Evolutionary conservation across 805 yeast species (phyloP).

Genomic region (Candida pseudoglaebosa): DNA sequence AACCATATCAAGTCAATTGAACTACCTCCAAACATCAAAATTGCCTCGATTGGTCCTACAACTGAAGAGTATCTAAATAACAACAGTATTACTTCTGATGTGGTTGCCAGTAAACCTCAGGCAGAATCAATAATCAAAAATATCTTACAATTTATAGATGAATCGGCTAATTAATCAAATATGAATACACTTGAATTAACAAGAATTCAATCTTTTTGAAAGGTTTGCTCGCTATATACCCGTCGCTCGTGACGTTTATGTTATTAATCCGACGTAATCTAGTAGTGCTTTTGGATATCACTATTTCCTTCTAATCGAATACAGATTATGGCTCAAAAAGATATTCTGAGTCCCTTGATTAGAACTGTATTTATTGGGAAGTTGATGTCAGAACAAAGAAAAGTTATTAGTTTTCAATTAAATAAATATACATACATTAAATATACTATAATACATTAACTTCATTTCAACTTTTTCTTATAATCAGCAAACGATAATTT

Average conservation of each 20-base stretch:
- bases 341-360: no score
- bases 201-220: neutral
- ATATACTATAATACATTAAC: neutral
- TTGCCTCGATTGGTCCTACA: conserved; percentile 93
- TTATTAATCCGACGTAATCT: no score
- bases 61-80: conserved; percentile 60
- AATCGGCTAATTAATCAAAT: no score
- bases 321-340: no score
- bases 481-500: conserved; percentile 75
- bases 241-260: no score
- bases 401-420: neutral
- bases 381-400: no score
- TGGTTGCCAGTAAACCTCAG: conserved; percentile 71
- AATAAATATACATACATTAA: neutral
- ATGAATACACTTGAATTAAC: no score
- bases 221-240: no score
- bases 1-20: conserved; percentile 23
- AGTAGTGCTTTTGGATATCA: no score
- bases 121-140: conserved; percentile 53
- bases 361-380: no score
- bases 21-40: conserved; percentile 23
- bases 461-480: conserved; percentile 50
- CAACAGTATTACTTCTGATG: conserved; percentile 52
- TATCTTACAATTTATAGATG: conserved; percentile 12
- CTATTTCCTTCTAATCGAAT: no score